phyloP scores from a whole-genome alignment of 148 eudicot genomes.

The Suaeda aralocaspica region DNA sequence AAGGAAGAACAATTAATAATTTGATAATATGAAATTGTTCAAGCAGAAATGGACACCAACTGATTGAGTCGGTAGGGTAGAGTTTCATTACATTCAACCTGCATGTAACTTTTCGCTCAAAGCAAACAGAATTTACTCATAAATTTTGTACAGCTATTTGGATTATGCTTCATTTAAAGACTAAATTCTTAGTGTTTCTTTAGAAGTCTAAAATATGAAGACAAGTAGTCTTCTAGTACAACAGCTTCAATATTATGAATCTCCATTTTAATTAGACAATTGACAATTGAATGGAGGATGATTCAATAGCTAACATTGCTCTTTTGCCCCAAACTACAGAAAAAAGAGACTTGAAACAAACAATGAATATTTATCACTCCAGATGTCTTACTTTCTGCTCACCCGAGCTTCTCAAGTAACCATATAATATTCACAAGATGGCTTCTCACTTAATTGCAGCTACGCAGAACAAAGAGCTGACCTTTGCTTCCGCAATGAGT shows the following conservation, averaged over 20 bases:
- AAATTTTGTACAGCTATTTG: background rate
- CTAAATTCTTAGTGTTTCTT: background rate
- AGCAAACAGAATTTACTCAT: background rate
- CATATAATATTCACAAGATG: background rate
- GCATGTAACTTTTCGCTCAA: background rate
- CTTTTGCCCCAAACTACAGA: too few relatives aligned
- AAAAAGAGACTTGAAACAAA: too few relatives aligned
- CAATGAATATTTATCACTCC: background rate
- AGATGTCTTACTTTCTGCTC: background rate
- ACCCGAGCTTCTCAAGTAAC: background rate
- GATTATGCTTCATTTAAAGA: background rate
- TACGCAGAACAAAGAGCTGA: constrained; percentile 70
- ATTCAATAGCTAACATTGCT: too few relatives aligned
- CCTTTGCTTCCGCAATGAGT: constrained; percentile 66
- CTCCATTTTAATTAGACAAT: too few relatives aligned
- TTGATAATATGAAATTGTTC: too few relatives aligned
- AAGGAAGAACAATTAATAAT: too few relatives aligned
- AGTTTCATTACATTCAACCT: too few relatives aligned
- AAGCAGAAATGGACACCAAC: too few relatives aligned
- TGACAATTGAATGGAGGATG: background rate
- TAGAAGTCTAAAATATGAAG: background rate
- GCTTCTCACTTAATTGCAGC: constrained; percentile 9
- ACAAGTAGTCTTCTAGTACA: background rate
- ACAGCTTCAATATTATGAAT: background rate
- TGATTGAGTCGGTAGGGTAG: too few relatives aligned